These are phyloP conservation scores for Pseudogymnoascus sp. DNA, from an alignment of 2,329 filamentous ascomycete species.

Conservation along the genomic window DNA sequence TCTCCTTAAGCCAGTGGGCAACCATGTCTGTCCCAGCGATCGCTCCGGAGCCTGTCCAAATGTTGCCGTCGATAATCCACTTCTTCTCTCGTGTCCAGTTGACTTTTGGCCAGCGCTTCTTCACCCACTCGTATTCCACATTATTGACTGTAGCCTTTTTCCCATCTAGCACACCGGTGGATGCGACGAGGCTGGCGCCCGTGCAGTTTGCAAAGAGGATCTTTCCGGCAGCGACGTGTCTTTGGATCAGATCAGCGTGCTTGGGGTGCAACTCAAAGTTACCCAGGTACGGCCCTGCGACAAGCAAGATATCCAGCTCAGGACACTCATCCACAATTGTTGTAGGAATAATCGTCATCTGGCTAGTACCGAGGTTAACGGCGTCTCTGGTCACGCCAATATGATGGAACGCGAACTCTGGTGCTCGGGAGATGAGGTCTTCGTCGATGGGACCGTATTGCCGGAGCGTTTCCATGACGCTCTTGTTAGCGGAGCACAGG, in stretches of 20 bases:
- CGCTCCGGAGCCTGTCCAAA: slow-evolving; percentile 40
- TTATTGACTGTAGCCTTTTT: slow-evolving; percentile 37
- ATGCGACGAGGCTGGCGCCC: slow-evolving; percentile 27
- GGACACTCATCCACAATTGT: slow-evolving; percentile 29
- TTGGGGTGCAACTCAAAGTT: slow-evolving; percentile 25
- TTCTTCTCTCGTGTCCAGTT: slow-evolving; percentile 37
- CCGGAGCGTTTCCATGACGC: slow-evolving; percentile 13
- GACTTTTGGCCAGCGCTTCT: slow-evolving; percentile 31
- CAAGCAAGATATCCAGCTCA: slow-evolving; percentile 30
- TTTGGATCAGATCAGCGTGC: slow-evolving; percentile 27
- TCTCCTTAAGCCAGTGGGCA: slow-evolving; percentile 20
- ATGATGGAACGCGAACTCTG: slow-evolving; percentile 29
- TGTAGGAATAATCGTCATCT: slow-evolving; percentile 24
- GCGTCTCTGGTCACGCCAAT: slow-evolving; percentile 28
- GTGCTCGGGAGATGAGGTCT: slow-evolving; percentile 20
- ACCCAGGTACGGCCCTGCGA: slow-evolving; percentile 28
- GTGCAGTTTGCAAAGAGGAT: slow-evolving; percentile 33
- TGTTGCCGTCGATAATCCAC: slow-evolving; percentile 38
- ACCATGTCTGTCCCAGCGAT: slow-evolving; percentile 34
- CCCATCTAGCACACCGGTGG: slow-evolving; percentile 35
- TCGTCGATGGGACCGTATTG: slow-evolving; percentile 17
- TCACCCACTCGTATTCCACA: slow-evolving; percentile 24
- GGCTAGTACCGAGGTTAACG: slow-evolving; percentile 19
- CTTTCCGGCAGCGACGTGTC: slow-evolving; percentile 31
- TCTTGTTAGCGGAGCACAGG: slow-evolving; percentile 23